Evolutionary conservation across 306 rosid species (phyloP).

Genomic region (Ammopiptanthus mongolicus): DNA sequence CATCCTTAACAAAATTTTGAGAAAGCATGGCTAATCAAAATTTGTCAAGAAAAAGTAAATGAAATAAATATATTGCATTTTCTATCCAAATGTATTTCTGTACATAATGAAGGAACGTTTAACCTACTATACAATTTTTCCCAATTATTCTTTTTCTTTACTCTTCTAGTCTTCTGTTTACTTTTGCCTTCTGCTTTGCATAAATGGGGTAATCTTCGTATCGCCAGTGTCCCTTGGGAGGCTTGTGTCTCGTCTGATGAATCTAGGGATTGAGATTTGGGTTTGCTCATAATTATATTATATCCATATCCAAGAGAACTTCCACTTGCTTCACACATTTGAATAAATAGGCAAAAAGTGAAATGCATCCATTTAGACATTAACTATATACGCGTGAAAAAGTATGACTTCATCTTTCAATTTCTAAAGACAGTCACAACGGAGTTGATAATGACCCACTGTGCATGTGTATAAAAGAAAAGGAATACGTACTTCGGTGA

Average conservation of each 20-base stretch:
- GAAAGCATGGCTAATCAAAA: conserved; percentile 12
- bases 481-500: conserved; percentile 62
- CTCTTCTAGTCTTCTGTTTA: no score
- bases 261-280: conserved; percentile 62
- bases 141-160: no score
- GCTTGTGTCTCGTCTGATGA: conserved; percentile 58
- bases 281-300: conserved; percentile 49
- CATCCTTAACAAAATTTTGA: background rate
- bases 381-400: background rate
- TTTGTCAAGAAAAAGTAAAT: conserved; percentile 2
- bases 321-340: conserved; percentile 83
- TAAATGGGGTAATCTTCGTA: conserved; percentile 25
- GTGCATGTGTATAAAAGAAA: background rate
- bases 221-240: conserved; percentile 66
- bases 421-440: background rate
- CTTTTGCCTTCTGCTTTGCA: conserved; percentile 14
- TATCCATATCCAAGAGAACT: conserved; percentile 90
- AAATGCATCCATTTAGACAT: conserved; percentile 11
- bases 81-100: conserved; percentile 26
- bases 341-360: conserved; percentile 32
- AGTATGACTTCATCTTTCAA: background rate
- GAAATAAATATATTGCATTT: background rate
- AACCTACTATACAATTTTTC: conserved; percentile 41
- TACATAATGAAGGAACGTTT: conserved; percentile 39
- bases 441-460: background rate